Evolutionary conservation across 768 basidiomycete species (phyloP).

Genomic region (Kwoniella europaea): DNA sequence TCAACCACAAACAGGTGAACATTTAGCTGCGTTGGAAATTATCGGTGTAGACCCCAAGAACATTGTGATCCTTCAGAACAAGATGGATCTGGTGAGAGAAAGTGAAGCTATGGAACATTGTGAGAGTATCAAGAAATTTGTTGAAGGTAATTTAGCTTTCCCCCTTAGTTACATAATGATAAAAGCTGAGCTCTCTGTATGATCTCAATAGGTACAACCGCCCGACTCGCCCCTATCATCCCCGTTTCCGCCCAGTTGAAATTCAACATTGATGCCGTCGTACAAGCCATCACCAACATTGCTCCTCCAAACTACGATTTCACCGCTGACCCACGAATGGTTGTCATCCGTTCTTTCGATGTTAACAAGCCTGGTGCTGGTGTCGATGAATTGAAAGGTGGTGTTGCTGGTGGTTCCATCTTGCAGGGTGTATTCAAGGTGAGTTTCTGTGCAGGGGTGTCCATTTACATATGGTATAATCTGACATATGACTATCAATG

Average conservation of each 20-base stretch:
- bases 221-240: slow-evolving; percentile 95
- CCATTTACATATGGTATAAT: no score
- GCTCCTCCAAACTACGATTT: slow-evolving; percentile 95
- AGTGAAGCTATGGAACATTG: slow-evolving; percentile 91
- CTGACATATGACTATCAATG: no score
- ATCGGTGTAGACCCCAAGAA: slow-evolving; percentile 87
- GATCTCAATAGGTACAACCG: slow-evolving; percentile 77
- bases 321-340: slow-evolving; percentile 84
- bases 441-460: slow-evolving; percentile 16
- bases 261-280: slow-evolving; percentile 99
- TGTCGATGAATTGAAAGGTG: slow-evolving; percentile 95
- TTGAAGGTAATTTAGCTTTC: slow-evolving; percentile 70
- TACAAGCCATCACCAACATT: slow-evolving; percentile 96
- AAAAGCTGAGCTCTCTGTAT: slow-evolving; percentile 3
- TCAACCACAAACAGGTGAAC: slow-evolving; percentile 98
- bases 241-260: slow-evolving; percentile 98
- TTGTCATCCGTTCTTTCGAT: slow-evolving; percentile 98
- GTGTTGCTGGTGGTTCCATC: slow-evolving; percentile 96
- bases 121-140: slow-evolving; percentile 92
- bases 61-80: slow-evolving; percentile 97
- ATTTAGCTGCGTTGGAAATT: slow-evolving; percentile 97
- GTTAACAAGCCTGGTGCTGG: slow-evolving; percentile 99
- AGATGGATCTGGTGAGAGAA: slow-evolving; percentile 97
- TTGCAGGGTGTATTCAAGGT: slow-evolving; percentile 83
- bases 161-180: neutral